A percentile compares a stretch with the other conserved stretches of the same genome.
phyloP scores from a whole-genome alignment of 805 yeast species.

The Myxozyma kluyveri region DNA sequence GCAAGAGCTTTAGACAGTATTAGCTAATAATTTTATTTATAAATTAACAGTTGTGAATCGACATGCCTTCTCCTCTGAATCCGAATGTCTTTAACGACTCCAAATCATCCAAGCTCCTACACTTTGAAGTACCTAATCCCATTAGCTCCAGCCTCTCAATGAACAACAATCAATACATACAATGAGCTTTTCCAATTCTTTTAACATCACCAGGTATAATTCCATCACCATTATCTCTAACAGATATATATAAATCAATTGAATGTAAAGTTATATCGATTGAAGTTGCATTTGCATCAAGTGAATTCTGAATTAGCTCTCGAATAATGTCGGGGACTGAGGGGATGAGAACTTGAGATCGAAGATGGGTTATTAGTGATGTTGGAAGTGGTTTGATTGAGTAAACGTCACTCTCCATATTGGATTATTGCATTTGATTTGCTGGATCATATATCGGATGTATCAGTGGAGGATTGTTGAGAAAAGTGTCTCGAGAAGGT shows the following conservation, averaged over 20 bases:
- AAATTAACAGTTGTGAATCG: background rate
- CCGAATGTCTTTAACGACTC: conserved; percentile 23
- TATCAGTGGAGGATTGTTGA: too few species aligned
- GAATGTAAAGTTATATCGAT: conserved; percentile 15
- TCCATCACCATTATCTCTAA: conserved; percentile 65
- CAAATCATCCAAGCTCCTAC: conserved; percentile 37
- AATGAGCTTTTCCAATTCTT: conserved; percentile 43
- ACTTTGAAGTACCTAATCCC: conserved; percentile 47
- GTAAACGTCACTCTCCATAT: too few species aligned
- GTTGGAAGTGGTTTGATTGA: conserved; percentile 7
- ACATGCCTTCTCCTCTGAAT: conserved; percentile 28
- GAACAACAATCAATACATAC: conserved; percentile 4
- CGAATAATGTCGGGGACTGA: conserved; percentile 18
- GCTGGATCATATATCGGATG: too few species aligned
- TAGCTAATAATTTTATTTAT: background rate
- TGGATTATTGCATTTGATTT: too few species aligned
- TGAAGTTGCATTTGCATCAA: conserved; percentile 24
- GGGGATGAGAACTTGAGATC: conserved; percentile 17
- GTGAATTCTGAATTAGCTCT: conserved; percentile 25
- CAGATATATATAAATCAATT: conserved; percentile 28
- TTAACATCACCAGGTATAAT: conserved; percentile 47
- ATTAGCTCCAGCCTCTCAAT: background rate
- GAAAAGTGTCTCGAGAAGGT: too few species aligned
- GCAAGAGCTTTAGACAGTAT: conserved; percentile 42
- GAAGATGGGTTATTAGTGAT: conserved; percentile 5